Evolutionary conservation across 208 protist genomes (phyloP).

Genomic region (Lotmaria passim): DNA sequence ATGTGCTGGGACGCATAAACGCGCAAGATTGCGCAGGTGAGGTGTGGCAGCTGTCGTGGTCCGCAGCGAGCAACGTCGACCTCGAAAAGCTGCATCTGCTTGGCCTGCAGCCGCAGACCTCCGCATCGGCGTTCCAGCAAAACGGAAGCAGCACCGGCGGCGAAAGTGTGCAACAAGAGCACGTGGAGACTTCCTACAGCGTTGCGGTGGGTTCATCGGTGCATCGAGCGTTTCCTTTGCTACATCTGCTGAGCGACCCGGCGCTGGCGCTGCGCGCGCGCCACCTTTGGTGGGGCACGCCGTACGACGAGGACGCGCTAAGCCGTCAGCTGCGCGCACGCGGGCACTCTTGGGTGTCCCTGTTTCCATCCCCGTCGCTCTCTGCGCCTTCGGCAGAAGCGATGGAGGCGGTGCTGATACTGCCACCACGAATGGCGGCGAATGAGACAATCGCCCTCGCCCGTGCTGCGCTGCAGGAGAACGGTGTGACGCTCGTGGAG

Average conservation of each 20-base stretch:
- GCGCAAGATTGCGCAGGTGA: neutral
- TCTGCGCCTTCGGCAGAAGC: slow-evolving; percentile 25
- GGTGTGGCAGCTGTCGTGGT: slow-evolving; percentile 36
- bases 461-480: slow-evolving; percentile 35
- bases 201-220: slow-evolving; percentile 5
- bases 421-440: slow-evolving; percentile 58
- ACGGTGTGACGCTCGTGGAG: slow-evolving; percentile 30
- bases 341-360: slow-evolving; percentile 49
- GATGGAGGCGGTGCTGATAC: slow-evolving; percentile 52
- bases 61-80: neutral
- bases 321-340: slow-evolving; percentile 29
- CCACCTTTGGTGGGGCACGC: slow-evolving; percentile 42
- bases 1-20: neutral
- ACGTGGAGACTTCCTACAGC: neutral
- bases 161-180: neutral
- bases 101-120: neutral
- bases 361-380: slow-evolving; percentile 32
- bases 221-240: slow-evolving; percentile 14
- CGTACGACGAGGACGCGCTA: slow-evolving; percentile 40
- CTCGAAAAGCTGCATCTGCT: neutral
- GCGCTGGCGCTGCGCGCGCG: slow-evolving; percentile 22
- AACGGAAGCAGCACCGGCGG: neutral
- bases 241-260: slow-evolving; percentile 12
- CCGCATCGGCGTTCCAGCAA: neutral
- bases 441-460: slow-evolving; percentile 34